These are phyloP conservation scores for Cryptococcus wingfieldii DNA, from an alignment of 1,284 basidiomycete genomes.

Conservation along the genomic window DNA sequence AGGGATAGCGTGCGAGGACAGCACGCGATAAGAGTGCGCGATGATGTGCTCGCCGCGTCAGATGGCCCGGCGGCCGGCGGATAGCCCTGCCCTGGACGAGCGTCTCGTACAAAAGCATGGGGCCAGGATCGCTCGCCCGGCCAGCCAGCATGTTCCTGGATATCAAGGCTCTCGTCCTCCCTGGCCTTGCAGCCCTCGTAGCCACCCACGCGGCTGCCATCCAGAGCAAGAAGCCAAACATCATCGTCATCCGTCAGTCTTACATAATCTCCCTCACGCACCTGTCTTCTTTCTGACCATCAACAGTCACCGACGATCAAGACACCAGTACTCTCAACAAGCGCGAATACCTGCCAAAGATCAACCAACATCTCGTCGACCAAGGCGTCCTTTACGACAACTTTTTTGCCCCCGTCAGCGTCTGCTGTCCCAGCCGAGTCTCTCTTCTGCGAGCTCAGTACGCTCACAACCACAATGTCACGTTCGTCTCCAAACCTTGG, in stretches of 20 bases:
- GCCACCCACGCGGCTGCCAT: neutral
- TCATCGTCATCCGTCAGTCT: constrained; percentile 26
- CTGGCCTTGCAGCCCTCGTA: no score
- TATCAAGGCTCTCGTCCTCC: no score
- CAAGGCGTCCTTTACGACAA: constrained; percentile 24
- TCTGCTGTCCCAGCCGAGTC: constrained; percentile 37
- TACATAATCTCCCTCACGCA: neutral
- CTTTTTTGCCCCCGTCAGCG: constrained; percentile 30
- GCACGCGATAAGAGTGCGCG: neutral
- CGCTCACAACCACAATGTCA: constrained; percentile 40
- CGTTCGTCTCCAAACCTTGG: constrained; percentile 26
- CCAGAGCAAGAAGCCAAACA: constrained; percentile 19
- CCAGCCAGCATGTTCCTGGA: no score
- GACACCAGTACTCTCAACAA: constrained; percentile 18
- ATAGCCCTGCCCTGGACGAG: no score
- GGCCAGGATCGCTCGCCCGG: no score
- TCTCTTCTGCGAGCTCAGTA: constrained; percentile 30
- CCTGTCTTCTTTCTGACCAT: neutral
- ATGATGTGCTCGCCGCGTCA: no score
- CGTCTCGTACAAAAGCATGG: no score
- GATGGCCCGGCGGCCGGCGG: no score
- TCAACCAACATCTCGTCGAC: constrained; percentile 22
- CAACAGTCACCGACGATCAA: constrained; percentile 30
- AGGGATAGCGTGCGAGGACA: neutral
- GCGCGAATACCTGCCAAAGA: constrained; percentile 15